Evolutionary conservation across 2,329 filamentous ascomycete genomes (phyloP), one percentile per base, ranked within the genome.

Genomic region (Cercospora sojina): DNA sequence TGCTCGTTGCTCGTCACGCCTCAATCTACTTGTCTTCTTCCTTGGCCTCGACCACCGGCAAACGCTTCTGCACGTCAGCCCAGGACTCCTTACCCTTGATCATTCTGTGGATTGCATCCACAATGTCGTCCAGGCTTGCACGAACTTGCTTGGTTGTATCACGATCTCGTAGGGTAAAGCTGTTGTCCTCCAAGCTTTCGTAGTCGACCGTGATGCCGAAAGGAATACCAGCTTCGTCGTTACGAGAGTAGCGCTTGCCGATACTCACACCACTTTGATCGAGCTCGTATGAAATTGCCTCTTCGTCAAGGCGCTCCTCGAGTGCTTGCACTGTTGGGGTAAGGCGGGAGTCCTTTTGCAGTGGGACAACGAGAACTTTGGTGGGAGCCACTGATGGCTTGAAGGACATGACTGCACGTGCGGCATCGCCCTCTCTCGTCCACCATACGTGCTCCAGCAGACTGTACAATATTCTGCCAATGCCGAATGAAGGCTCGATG

Each of bases 391-490:
- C 86, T 0, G 87, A 84, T 4, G 89, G 86, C 76, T 90, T 87
- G 83, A 93, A 92, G 7, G 89, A 91, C 67, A 93, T 83, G 58
- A 92, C 86, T 80, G 91, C 90, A 78, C 93, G 91, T 62, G 92
- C 90, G 79, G 95, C 93, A 72, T 94, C 91, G 69, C 87, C 89
- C 71, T 88, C 89, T 70, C 95, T 91, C 62, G 89, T 92, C 94
- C 95, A 99, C 86, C 93, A 99, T 78, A 87, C 89, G 81, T 99
- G 95, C 83, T 99, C 95, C 77, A 96, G 91, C 75, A 99, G 83
- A 67, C 91, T 89, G 83, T 97, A 98, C 66, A 98, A 83, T 69
- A 98, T 97, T 74, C 94, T 88, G 67, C 94, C 95, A 76, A 98
- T 96, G 84, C 94, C 94, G 75, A 98, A 99, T 0, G 94, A 98